phyloP scores from a whole-genome alignment of 2,329 filamentous ascomycete genomes.

The Fusarium sp. region DNA sequence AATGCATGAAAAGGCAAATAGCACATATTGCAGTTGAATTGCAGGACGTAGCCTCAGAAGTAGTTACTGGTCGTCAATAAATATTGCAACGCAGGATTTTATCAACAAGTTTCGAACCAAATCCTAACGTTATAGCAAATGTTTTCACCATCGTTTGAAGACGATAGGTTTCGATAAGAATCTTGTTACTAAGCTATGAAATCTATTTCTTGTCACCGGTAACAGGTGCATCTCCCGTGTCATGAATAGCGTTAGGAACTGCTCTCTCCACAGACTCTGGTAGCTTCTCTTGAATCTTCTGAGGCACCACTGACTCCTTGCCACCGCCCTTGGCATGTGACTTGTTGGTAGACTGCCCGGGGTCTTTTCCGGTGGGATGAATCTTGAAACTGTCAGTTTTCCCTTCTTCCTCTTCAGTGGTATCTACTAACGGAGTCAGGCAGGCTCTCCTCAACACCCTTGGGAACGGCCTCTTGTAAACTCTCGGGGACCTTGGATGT shows the following conservation, averaged over 20 bases:
- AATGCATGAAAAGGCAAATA: background rate
- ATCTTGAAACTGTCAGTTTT: constrained; percentile 14
- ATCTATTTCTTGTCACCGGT: constrained; percentile 23
- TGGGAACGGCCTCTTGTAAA: constrained; percentile 29
- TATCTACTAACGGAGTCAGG: constrained; percentile 22
- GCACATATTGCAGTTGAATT: background rate
- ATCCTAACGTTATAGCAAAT: background rate
- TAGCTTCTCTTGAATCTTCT: constrained; percentile 44
- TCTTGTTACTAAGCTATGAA: too few species aligned
- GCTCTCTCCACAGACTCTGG: constrained; percentile 43
- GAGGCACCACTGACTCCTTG: constrained; percentile 39
- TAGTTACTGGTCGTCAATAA: too few species aligned
- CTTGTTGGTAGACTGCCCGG: constrained; percentile 37
- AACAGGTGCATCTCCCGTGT: constrained; percentile 34
- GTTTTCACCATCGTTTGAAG: background rate
- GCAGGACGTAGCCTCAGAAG: too few species aligned
- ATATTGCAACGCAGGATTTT: too few species aligned
- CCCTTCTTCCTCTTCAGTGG: rapidly evolving
- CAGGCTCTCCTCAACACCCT: constrained; percentile 29
- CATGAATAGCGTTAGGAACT: constrained; percentile 38
- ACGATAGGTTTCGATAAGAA: background rate
- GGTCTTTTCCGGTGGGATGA: constrained; percentile 31
- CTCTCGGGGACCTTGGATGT: constrained; percentile 28
- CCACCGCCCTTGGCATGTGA: constrained; percentile 41
- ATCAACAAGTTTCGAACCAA: too few species aligned